Conservation (phyloP, 2,329 filamentous ascomycete genomes). For the Pseudogymnoascus sp. region DNA sequence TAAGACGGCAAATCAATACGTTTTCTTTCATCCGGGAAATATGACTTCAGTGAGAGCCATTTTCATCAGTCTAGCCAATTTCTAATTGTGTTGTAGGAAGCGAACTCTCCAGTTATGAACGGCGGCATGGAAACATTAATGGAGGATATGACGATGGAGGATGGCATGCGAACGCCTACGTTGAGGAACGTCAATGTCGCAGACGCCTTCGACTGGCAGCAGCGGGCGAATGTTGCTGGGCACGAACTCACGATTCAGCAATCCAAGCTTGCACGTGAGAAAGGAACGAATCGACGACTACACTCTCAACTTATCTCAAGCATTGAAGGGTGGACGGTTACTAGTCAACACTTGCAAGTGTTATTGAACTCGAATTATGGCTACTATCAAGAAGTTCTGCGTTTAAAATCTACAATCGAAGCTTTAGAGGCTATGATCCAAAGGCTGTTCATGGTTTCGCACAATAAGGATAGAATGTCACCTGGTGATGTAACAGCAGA, state of each 20-base stretch:
- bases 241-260: slow-evolving; percentile 11
- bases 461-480: background rate
- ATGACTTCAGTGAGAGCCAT: too few species aligned
- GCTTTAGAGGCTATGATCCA: slow-evolving; percentile 17
- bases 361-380: background rate
- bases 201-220: too few species aligned
- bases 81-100: too few species aligned
- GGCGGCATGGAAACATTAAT: too few species aligned
- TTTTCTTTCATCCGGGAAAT: too few species aligned
- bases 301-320: slow-evolving; percentile 10
- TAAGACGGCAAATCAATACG: background rate
- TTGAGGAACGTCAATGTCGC: too few species aligned
- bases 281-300: slow-evolving; percentile 12
- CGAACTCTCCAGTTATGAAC: too few species aligned
- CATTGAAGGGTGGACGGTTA: slow-evolving; percentile 10
- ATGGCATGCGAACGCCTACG: too few species aligned
- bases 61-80: too few species aligned
- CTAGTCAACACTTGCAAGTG: background rate
- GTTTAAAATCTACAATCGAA: slow-evolving; percentile 12
- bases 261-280: slow-evolving; percentile 12
- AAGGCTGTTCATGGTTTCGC: slow-evolving; percentile 2
- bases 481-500: background rate
- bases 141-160: too few species aligned
- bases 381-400: slow-evolving; percentile 9
- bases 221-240: slow-evolving; percentile 9